Evolutionary conservation across 257 asterid species (phyloP), one percentile per base, ranked within the genome.

Genomic region (Jacaranda mimosifolia): DNA sequence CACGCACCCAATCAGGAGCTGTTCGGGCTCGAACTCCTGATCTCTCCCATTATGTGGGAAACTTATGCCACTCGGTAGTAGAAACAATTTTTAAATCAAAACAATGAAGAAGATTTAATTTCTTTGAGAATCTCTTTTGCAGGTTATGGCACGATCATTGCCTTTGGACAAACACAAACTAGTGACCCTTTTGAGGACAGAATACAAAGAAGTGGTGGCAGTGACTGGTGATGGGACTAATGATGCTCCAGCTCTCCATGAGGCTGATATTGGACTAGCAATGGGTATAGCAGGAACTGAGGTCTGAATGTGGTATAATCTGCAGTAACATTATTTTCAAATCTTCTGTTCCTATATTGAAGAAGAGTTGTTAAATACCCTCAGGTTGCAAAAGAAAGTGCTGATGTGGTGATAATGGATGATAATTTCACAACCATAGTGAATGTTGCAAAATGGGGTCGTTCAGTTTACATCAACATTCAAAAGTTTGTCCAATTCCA

Each of bases 401-500:
- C 97, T 8, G 97, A 91, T 81, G 86, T 93, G 76, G 90, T 93
- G 74, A 87, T 91, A 76, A 79, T 93, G 87, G 97, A 93, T 68
- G 98, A 91, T 58, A 89, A 91, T 58, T 93, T 91, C 79, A 46
- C 86, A 14, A 91, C 98, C 49, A 91, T 93, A 70, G 76, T 93
- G 74, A 88, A 79, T 6, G 93, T 91, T 19, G 92, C 93, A 4
- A 93, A 81, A 85, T 91, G 97, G 98, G 98, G 98, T 19, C 96
- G 94, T 32, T 86, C 97, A 0, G 94, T 93, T 7, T 93, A 93
- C 76, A 85, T 89, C 76, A 93, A 93, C 88, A 93, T 91, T 66
- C 97, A 93, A 65, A 93, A 93, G 88, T 93, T 93, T 60, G 97
- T 93, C 36, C 97, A 89, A 35, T 93, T 93, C 84, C 98, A 93